A percentile compares a stretch with the other conserved stretches of the same genome.
phyloP scores from a whole-genome alignment of 1,139 yeast species.

The Candida tetrigidarum region DNA sequence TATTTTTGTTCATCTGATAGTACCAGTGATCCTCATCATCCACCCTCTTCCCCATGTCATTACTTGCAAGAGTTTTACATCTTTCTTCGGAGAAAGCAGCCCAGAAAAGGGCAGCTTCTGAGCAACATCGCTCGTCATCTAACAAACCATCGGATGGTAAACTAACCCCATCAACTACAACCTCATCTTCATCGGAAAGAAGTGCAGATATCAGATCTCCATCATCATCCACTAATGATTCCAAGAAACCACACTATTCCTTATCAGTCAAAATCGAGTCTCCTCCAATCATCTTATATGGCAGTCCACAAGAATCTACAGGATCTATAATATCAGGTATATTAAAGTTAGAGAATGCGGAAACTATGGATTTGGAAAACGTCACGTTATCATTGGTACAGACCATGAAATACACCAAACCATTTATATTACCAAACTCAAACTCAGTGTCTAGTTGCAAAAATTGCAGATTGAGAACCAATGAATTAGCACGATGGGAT shows the following conservation, averaged over 20 bases:
- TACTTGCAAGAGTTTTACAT: constrained; percentile 8
- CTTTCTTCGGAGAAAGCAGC: constrained; percentile 7
- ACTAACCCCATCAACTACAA: too few species aligned
- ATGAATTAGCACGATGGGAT: constrained; percentile 87
- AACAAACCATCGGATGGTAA: constrained; percentile 9
- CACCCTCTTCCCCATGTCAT: too few species aligned
- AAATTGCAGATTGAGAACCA: constrained; percentile 56
- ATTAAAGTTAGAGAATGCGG: constrained; percentile 28
- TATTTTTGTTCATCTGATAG: too few species aligned
- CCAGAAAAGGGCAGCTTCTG: constrained; percentile 11
- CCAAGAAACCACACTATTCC: constrained; percentile 10
- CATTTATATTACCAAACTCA: constrained; percentile 59
- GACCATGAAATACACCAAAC: constrained; percentile 64
- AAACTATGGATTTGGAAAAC: constrained; percentile 46
- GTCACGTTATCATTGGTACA: constrained; percentile 75
- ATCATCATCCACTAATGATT: constrained; percentile 6
- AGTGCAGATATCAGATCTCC: constrained; percentile 3
- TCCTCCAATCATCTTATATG: constrained; percentile 89
- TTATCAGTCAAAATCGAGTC: constrained; percentile 75
- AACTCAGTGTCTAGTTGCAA: constrained; percentile 54
- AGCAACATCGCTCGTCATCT: constrained; percentile 5
- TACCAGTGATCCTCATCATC: too few species aligned
- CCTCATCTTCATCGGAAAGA: constrained; percentile 5
- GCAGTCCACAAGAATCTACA: constrained; percentile 74
- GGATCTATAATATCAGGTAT: constrained; percentile 89